A percentile compares a stretch with the other conserved stretches of the same genome.
Evolutionary conservation across 192 early-diverging fungal genomes (phyloP).

Genomic region (Mortierella claussenii): DNA sequence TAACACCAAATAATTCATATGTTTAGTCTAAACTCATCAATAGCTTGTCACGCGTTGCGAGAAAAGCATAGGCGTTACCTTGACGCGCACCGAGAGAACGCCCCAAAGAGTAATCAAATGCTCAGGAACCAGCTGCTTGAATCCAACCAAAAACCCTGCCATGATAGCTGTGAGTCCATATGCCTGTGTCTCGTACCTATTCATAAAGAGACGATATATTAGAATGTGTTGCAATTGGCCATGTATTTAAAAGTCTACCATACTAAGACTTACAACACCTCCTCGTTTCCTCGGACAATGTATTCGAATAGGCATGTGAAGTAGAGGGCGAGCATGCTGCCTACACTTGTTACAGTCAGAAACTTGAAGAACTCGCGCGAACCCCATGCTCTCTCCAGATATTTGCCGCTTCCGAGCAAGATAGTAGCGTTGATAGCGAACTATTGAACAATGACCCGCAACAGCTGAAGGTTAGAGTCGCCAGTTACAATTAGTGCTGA

Average conservation of each 20-base stretch:
- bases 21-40: too few species aligned
- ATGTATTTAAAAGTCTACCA: too few species aligned
- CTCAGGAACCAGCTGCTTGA: constrained; percentile 92
- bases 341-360: constrained; percentile 64
- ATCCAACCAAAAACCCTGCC: constrained; percentile 82
- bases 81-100: constrained; percentile 76
- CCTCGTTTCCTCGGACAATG: constrained; percentile 61
- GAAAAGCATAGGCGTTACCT: too few species aligned
- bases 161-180: constrained; percentile 80
- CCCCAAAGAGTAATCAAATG: constrained; percentile 77
- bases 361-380: constrained; percentile 78
- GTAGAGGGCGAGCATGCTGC: constrained; percentile 61
- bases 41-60: too few species aligned
- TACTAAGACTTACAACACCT: constrained; percentile 72
- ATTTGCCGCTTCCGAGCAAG: constrained; percentile 72
- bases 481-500: too few species aligned
- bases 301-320: constrained; percentile 68
- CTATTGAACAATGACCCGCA: too few species aligned
- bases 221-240: too few species aligned
- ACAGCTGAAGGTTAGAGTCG: too few species aligned
- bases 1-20: too few species aligned
- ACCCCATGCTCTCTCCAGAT: constrained; percentile 90
- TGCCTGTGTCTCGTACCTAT: constrained; percentile 67
- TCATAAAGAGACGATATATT: too few species aligned
- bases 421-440: constrained; percentile 23